Base-by-base conservation (phyloP, 805 yeast genomes). In the Ogataea nakhonphanomensis region DNA sequence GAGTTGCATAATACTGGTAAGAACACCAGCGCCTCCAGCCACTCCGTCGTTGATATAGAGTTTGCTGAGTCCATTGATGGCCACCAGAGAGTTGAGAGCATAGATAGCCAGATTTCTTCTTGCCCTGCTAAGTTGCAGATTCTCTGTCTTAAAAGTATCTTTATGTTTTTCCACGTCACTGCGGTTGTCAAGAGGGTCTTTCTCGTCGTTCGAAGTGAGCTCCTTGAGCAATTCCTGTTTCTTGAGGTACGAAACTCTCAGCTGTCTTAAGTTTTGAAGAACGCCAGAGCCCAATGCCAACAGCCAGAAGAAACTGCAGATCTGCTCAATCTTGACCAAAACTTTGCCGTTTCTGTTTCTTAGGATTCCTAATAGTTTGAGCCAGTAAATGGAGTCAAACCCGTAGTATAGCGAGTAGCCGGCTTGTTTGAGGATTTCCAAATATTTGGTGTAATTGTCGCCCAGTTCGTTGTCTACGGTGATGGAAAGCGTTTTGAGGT, bases 11-110 rank as follows among this genome's bases (percentile, higher is more conserved):
- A 79, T 44, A 28, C 95, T 83, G 24, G 97, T 88, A 44, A 85
- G 65, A 20, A 84, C 73, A 58, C 98, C 98, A 27, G 93, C 88
- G 43, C 81, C 65, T 26, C 95, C 96, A 36, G 88, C 76, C 30
- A 80, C 71, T 35, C 95, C 93, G 53, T 90, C 96, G 58, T 79
- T 77, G 53, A 78, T 67, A 51, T 70, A 70, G 52, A 84, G 66
- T 63, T 69, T 65, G 42, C 74, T 71, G 62, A 85, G 73, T 39
- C 79, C 76, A 62, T 84, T 79, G 57, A 81, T 66, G 9, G 93
- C 95, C 54, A 90, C 81, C 47, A 84, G 70, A 48, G 76, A 58
- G 64, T 90, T 97, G 46, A 84, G 72, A 8, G 74, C 59, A 59
- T 88, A 91, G 86, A 91, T 85, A 22, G 82, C 62, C 45, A 87